Percentiles rank a stretch among this genome's conserved stretches.
phyloP scores from a whole-genome alignment of 257 asterid genomes.

The Avicennia marina region DNA sequence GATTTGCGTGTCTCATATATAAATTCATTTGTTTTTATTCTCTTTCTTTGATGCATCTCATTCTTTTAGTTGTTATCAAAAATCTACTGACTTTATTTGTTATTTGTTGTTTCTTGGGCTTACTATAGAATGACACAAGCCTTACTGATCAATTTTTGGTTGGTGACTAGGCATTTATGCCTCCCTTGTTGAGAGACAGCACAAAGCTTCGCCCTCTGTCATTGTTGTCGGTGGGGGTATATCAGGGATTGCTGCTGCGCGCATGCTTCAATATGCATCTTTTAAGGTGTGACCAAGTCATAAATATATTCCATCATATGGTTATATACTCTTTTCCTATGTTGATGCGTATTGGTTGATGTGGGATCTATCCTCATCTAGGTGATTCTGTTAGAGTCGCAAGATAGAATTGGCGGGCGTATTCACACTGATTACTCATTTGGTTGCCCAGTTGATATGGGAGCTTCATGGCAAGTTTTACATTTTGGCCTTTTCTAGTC shows the following conservation, averaged over 20 bases:
- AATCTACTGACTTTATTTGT: no score
- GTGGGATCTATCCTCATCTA: slow-evolving; percentile 21
- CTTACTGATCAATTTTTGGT: no score
- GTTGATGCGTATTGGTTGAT: neutral
- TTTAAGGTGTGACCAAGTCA: slow-evolving; percentile 46
- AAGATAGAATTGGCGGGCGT: slow-evolving; percentile 92
- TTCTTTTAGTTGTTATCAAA: no score
- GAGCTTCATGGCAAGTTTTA: slow-evolving; percentile 84
- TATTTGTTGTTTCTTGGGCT: no score
- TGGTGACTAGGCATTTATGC: slow-evolving; percentile 44
- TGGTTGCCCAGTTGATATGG: slow-evolving; percentile 98
- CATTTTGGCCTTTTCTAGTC: slow-evolving; percentile 3
- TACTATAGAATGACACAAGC: no score
- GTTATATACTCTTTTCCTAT: no score
- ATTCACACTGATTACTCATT: slow-evolving; percentile 88
- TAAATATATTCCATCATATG: no score
- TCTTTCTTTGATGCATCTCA: no score
- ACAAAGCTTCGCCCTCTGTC: slow-evolving; percentile 56
- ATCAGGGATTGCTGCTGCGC: slow-evolving; percentile 95
- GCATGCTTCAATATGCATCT: slow-evolving; percentile 74
- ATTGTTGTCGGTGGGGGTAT: slow-evolving; percentile 96
- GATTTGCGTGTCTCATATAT: no score
- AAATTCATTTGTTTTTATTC: no score
- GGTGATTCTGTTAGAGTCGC: slow-evolving; percentile 90
- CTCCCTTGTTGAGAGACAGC: slow-evolving; percentile 48